These are phyloP conservation scores for Cephalotrichum gorgonifer DNA, from an alignment of 2,329 filamentous ascomycete species.

Conservation along the genomic window DNA sequence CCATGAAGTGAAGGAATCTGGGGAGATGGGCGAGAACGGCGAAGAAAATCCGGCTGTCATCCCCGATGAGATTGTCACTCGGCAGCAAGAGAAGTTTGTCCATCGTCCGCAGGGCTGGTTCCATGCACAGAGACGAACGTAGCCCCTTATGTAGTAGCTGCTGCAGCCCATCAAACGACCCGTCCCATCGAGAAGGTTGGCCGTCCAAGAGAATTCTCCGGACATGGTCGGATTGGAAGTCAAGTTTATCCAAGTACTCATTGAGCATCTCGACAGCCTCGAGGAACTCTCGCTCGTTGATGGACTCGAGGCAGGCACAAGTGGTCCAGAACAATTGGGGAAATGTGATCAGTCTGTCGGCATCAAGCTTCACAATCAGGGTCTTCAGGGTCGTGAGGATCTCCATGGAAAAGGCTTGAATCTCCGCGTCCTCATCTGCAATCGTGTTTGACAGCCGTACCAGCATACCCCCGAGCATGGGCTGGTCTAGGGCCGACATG, in stretches of 20 bases:
- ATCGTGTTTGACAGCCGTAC: constrained; percentile 92
- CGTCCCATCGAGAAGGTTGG: constrained; percentile 81
- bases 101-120: constrained; percentile 65
- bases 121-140: constrained; percentile 73
- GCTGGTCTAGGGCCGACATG: constrained; percentile 77
- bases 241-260: constrained; percentile 71
- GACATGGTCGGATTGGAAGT: constrained; percentile 61
- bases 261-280: constrained; percentile 89
- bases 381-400: constrained; percentile 90
- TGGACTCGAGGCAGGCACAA: constrained; percentile 90
- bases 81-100: constrained; percentile 71
- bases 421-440: constrained; percentile 86
- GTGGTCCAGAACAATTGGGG: constrained; percentile 98
- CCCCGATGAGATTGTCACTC: constrained; percentile 70
- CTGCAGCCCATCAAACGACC: constrained; percentile 76
- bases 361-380: constrained; percentile 75
- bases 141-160: constrained; percentile 83
- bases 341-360: constrained; percentile 73
- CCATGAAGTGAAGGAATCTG: constrained; percentile 69
- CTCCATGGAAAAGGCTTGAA: constrained; percentile 96
- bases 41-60: constrained; percentile 73
- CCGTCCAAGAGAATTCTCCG: constrained; percentile 63
- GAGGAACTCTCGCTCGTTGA: constrained; percentile 90
- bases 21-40: constrained; percentile 87
- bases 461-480: constrained; percentile 96